phyloP scores from a whole-genome alignment of 108 stramenopile genomes.

The Stephanodiscus minutulus region DNA sequence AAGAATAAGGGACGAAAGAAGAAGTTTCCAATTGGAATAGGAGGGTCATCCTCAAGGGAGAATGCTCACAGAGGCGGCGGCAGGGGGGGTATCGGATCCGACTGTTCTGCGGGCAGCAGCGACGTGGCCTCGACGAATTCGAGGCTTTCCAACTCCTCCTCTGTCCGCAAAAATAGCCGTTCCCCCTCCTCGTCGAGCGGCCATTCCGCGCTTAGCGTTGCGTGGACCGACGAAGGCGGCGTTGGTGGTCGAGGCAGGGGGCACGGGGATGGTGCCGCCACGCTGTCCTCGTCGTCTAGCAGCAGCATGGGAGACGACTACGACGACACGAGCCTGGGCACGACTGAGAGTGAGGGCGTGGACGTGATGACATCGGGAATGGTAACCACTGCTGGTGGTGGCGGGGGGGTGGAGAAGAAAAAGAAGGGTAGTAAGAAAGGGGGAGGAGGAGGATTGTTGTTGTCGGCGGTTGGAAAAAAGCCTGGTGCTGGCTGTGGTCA shows the following conservation, averaged over 20 bases:
- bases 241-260: constrained; percentile 4
- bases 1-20: constrained; percentile 2
- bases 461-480: not conserved
- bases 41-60: not conserved
- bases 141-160: not conserved
- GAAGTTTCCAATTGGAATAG: not conserved
- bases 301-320: constrained; percentile 40
- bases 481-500: constrained; percentile 20
- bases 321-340: constrained; percentile 37
- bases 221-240: constrained; percentile 2
- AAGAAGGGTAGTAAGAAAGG: constrained; percentile 5
- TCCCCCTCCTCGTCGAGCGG: not conserved
- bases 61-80: not conserved
- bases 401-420: constrained; percentile 7
- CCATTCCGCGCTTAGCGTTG: not conserved
- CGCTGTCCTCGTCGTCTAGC: constrained; percentile 20
- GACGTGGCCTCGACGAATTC: constrained; percentile 8
- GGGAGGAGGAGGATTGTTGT: constrained; percentile 1
- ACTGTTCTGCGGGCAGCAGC: not conserved
- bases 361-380: not conserved
- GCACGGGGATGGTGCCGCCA: constrained; percentile 2
- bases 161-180: not conserved
- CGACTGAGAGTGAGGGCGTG: constrained; percentile 37
- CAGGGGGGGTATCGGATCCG: not conserved
- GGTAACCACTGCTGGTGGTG: not conserved